Base-by-base conservation (phyloP, 2,329 filamentous ascomycete genomes). In the Aspergillus tubingensis region DNA sequence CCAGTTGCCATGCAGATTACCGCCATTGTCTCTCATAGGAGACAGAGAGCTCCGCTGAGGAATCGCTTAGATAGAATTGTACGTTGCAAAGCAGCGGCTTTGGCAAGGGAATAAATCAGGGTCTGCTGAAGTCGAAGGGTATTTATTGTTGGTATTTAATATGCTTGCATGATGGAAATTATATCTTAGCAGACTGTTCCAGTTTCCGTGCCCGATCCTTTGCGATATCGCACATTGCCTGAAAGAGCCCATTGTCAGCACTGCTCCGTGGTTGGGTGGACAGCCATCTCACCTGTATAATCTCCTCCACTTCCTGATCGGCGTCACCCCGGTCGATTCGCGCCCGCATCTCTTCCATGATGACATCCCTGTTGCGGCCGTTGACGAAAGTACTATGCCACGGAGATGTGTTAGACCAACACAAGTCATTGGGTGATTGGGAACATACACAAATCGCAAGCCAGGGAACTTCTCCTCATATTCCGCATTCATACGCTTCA, bases 201-300 rank as follows among this genome's bases (percentile, higher is more conserved):
- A 91, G 74, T 75, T 92, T 96, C 32, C 77, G 74, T 1, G 89
- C 91, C 52, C 93, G 85, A 70, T 96, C 91, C 54, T 86, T 85
- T 30, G 93, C 93, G 71, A 97, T 97, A 69, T 92, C 90, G 71
- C 91, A 92, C 91, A 97, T 96, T 43, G 93, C 92, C 89, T 92
- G 15, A 13, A 13, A n/a, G 23, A 49, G 30, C 50, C 15, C 47
- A 43, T 43, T 47, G 49, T 62, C 59, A 60, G 47, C 27, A 27
- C 58, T 39, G 2, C 1, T 49, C 19, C n/a, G 41, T 64, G 36
- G 13, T 25, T 7, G 5, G 49, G 43, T 7, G 53, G 13, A 19
- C 5, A 27, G 32, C 60, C 44, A 13, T 17, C 83, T 65, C 77
- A 92, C 91, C 82, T 89, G 83, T 53, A 96, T 88, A 5, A 86